Evolutionary conservation across 345 rosid species (phyloP), one percentile per base, ranked within the genome.

Genomic region (Corymbia maculata): DNA sequence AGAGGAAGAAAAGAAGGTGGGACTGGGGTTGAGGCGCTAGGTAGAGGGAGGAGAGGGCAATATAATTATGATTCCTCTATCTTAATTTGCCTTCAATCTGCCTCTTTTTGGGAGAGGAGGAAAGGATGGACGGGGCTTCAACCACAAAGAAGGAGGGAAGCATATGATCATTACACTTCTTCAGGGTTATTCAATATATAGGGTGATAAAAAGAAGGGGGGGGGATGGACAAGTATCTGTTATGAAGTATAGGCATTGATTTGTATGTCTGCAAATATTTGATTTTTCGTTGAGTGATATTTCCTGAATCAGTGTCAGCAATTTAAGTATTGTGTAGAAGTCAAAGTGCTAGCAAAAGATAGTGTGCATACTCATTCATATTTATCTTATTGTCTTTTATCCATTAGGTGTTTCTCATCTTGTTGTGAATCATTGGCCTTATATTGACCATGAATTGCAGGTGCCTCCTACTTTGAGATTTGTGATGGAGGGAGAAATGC

Each of bases 401-500:
- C 28, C 15, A 53, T 19, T 55, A 52, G 59, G 75, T 47, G 47
- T 42, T 45, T 66, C 64, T 87, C 32, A 7, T 87, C 26, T 59
- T 32, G 32, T 59, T 30, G 55, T 44, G 45, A 70, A 30, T 79
- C 28, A 9, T 70, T 53, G 52, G 49, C 36, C 70, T 51, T 79
- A n/a, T 6, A 45, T 82, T 88, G 66, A 61, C 50, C 9, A 7
- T 87, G 85, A 90, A 79, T 80, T 86, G 87, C 94, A 98, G 99
- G 99, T 97, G 86, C 99, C 99, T 79, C 98, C 95, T 57, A 98
- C 99, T 85, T 87, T 98, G 91, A 96, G 98, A 92, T 97, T 98
- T 93, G 94, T 97, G 52, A 88, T 98, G 97, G 99, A 98, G 91
- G 99, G 99, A 90, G 99, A 98, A 94, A 95, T 98, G 99, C 97